Base-by-base conservation (phyloP, 192 early-diverging fungal species). In the Podila epicladia region DNA sequence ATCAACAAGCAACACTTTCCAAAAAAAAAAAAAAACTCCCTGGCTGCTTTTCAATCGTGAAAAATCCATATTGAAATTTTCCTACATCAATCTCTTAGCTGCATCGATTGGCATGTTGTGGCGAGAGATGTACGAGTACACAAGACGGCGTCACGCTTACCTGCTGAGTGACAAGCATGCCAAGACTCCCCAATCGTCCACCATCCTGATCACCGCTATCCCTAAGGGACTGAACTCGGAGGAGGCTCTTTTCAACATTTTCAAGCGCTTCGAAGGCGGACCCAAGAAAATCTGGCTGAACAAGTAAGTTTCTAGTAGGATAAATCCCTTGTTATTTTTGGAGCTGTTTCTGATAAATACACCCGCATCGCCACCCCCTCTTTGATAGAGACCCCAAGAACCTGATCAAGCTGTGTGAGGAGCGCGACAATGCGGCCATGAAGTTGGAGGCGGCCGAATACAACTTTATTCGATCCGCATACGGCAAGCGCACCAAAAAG, bases 111-210 rank as follows among this genome's bases (percentile, higher is more conserved):
- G 26, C 49, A 65, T 69, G 65, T 22, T 82, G 9, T 88, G 89
- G 62, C 82, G 75, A 33, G 87, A 94, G 74, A 86, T 92, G 60
- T 82, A 75, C 4, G 76, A 83, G 26, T 94, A 92, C 61, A 86
- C 91, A 19, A 65, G 69, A n/a, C 82, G 95, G 48, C 90, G 94
- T n/a, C 91, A 92, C 67, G 85, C 84, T 64, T 94, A 90, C 71
- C 80, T 91, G 22, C 65, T 88, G 24, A 86, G 85, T 53, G 82
- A 84, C 2, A 85, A 88, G 22, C 86, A 90, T 67, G 66, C 74
- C 15, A 65, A 74, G 12, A 82, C 82, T 8, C 84, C 87, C 29
- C 80, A 84, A 17, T 86, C 91, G 8, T 87, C 88, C 29, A 94
- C 93, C 9, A 82, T 96, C 5, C 86, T 94, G 38, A 87, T 95